Base-by-base conservation (phyloP, 768 basidiomycete species). In the Daedalea quercina region DNA sequence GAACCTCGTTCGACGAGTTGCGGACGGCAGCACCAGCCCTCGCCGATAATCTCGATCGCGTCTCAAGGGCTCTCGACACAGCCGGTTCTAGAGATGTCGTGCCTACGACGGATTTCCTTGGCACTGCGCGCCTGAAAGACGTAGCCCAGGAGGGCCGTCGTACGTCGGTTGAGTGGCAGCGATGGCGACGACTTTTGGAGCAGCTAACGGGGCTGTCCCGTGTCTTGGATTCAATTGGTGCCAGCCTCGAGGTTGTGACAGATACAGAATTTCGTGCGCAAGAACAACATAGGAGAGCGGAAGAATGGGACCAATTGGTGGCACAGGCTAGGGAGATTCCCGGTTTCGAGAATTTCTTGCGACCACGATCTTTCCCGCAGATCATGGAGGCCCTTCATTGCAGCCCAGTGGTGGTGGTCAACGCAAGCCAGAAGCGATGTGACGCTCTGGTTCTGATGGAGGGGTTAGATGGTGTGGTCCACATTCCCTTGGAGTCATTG, bases 391-490 rank as follows among this genome's bases (percentile, higher is more conserved):
- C 61, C 1, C 62, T 68, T 2, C 47, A 23, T 1, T 60, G 64
- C 2, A 73, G 74, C 1, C 73, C 73, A 1, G 64, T 75, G 25
- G 42, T 75, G 19, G 52, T 76, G 15, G 59, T 75, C 44, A 75
- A 74, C 35, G 54, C 65, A 23, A 57, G 62, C 52, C 23, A 28
- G 9, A 52, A 24, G 33, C 61, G 70, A n/a, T 76, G 71, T 34
- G 71, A 76, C 52, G 73, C 71, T 0, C 24, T 76, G 24, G 67
- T 73, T 22, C 22, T 61, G 8, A 43, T 46, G n/a, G 51, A 41
- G 13, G 47, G 20, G 44, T 9, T 8, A 7, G 44, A 24, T 20
- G 26, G 11, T 4, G 23, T 45, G 8, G 7, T 24, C 4, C 50
- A 31, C 20, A 47, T 20, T 44, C 52, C 17, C 33, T 54, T 8